Conservation (phyloP, 306 rosid genomes). For the Canavalia ensiformis region DNA sequence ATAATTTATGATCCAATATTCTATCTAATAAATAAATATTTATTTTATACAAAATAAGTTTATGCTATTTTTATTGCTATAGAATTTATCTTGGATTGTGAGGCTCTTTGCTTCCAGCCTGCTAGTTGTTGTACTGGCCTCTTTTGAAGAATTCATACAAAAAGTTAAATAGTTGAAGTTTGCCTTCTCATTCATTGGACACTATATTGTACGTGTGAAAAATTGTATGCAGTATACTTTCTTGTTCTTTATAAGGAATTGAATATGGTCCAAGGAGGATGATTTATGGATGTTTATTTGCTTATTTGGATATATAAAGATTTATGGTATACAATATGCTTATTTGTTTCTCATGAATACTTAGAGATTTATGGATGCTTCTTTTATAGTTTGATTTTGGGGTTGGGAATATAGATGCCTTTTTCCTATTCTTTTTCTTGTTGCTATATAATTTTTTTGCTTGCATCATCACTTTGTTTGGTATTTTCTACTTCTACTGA, state of each 20-base stretch:
- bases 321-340: not conserved
- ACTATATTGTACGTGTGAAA: too few species aligned
- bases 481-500: too few species aligned
- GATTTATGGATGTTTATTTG: not conserved
- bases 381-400: not conserved
- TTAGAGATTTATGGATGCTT: not conserved
- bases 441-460: too few species aligned
- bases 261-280: not conserved
- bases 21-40: too few species aligned
- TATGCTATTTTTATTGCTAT: not conserved
- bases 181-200: not conserved
- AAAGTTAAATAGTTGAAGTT: constrained; percentile 28
- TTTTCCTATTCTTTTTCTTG: too few species aligned
- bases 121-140: not conserved
- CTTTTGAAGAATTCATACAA: not conserved
- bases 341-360: not conserved
- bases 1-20: too few species aligned
- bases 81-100: not conserved
- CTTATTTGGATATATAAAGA: too few species aligned
- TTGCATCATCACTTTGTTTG: too few species aligned
- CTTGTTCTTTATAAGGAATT: not conserved
- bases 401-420: too few species aligned
- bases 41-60: not conserved
- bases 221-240: too few species aligned
- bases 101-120: constrained; percentile 4